phyloP scores from a whole-genome alignment of 1,139 yeast genomes.

The Candida glucosophila region DNA sequence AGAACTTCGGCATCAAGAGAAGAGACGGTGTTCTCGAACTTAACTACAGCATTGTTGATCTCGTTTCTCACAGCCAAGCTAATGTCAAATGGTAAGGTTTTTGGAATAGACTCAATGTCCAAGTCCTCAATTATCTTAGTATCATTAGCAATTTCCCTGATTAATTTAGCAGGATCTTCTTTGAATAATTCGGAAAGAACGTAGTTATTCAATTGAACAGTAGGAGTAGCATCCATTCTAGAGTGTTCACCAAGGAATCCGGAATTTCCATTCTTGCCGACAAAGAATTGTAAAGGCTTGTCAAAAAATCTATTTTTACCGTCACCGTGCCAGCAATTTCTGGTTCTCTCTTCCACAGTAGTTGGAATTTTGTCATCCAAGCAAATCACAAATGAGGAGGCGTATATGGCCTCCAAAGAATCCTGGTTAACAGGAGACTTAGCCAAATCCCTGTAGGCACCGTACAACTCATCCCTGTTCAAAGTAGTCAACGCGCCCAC shows the following conservation, averaged over 20 bases:
- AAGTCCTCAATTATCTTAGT: conserved; percentile 5
- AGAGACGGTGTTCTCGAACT: conserved; percentile 43
- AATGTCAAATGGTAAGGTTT: conserved; percentile 33
- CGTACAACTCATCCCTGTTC: conserved; percentile 78
- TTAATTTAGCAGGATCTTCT: conserved; percentile 26
- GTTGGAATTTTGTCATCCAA: conserved; percentile 70
- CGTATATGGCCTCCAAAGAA: conserved; percentile 62
- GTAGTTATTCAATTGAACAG: conserved; percentile 78
- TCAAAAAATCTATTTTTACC: conserved; percentile 88
- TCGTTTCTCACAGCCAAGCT: conserved; percentile 43
- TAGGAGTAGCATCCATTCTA: conserved; percentile 97
- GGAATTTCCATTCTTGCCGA: conserved; percentile 76
- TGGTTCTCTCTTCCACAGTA: conserved; percentile 79
- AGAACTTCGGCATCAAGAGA: conserved; percentile 56
- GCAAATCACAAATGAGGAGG: conserved; percentile 73
- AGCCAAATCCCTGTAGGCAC: conserved; percentile 49
- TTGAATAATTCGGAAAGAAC: conserved; percentile 51
- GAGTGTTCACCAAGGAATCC: conserved; percentile 97
- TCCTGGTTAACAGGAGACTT: conserved; percentile 49
- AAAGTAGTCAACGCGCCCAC: conserved; percentile 77
- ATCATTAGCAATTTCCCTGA: conserved; percentile 19
- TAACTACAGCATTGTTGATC: conserved; percentile 47
- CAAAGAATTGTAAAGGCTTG: conserved; percentile 82
- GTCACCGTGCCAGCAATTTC: conserved; percentile 90
- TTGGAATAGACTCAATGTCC: conserved; percentile 12